These are phyloP conservation scores for Phytophthora capsici DNA, from an alignment of 352 stramenopile species.

Conservation along the genomic window DNA sequence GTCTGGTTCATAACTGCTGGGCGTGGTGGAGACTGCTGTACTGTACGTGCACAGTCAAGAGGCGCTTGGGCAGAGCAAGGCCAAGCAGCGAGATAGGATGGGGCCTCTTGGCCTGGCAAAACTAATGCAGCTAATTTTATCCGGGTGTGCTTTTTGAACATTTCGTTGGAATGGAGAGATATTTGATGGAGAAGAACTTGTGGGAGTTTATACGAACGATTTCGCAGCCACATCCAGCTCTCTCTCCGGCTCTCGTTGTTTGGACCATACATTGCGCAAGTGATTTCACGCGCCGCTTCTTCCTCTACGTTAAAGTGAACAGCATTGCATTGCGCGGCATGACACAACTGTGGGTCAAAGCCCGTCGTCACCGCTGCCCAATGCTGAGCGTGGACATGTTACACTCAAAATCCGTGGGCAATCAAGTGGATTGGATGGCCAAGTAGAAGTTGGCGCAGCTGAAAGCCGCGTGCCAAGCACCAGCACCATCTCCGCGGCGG, in stretches of 20 bases:
- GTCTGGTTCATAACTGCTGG: slow-evolving; percentile 41
- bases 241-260: slow-evolving; percentile 29
- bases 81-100: slow-evolving; percentile 30
- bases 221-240: slow-evolving; percentile 5
- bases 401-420: background rate
- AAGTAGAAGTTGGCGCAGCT: background rate
- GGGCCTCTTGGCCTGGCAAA: background rate
- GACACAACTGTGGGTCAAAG: slow-evolving; percentile 3
- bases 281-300: slow-evolving; percentile 1
- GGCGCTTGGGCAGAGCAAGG: slow-evolving; percentile 14
- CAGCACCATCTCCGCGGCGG: background rate
- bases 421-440: slow-evolving; percentile 4
- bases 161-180: background rate
- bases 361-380: background rate
- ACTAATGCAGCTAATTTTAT: background rate
- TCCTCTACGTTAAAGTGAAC: slow-evolving; percentile 9
- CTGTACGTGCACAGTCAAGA: slow-evolving; percentile 19
- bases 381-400: slow-evolving; percentile 1
- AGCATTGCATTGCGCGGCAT: slow-evolving; percentile 8
- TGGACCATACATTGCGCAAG: slow-evolving; percentile 21
- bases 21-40: slow-evolving; percentile 3
- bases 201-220: background rate
- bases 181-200: background rate
- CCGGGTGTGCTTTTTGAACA: no score
- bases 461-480: slow-evolving; percentile 5